phyloP scores from a whole-genome alignment of 768 basidiomycete genomes.

The Cystofilobasidium macerans region DNA sequence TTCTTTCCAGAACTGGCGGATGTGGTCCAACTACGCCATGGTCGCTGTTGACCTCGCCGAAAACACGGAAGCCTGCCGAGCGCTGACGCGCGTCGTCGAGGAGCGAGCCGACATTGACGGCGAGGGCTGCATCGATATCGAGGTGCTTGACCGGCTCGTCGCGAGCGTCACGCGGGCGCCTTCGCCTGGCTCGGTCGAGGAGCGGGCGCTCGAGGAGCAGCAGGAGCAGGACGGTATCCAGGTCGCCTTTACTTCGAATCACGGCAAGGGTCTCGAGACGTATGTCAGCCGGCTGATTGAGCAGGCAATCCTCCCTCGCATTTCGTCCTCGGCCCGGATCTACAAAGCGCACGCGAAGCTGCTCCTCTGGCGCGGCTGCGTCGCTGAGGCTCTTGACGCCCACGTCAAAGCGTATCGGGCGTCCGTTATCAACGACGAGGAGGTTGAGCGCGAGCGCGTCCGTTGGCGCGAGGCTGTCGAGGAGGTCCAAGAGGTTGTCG shows the following conservation, averaged over 20 bases:
- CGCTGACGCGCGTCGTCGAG: conserved; percentile 69
- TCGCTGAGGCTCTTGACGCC: conserved; percentile 68
- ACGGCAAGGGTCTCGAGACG: conserved; percentile 55
- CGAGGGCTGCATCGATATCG: conserved; percentile 61
- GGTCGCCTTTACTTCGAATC: conserved; percentile 46
- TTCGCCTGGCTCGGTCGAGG: conserved; percentile 16
- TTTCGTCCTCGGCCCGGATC: conserved; percentile 59
- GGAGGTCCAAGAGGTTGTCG: conserved; percentile 75
- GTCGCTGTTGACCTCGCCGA: conserved; percentile 89
- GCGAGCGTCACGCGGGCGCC: conserved; percentile 61
- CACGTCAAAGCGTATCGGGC: conserved; percentile 76
- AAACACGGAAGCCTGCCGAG: conserved; percentile 72
- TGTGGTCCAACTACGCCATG: conserved; percentile 98
- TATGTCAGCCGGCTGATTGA: conserved; percentile 66
- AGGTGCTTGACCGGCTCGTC: conserved; percentile 80
- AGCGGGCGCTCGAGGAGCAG: conserved; percentile 30
- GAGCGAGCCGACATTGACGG: conserved; percentile 48
- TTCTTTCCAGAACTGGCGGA: conserved; percentile 84
- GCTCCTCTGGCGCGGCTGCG: conserved; percentile 57
- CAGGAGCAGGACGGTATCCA: conserved; percentile 29
- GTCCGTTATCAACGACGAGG: conserved; percentile 48
- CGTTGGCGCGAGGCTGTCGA: conserved; percentile 64
- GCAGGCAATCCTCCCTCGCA: conserved; percentile 63
- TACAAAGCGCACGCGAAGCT: conserved; percentile 77
- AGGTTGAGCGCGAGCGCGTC: conserved; percentile 45